Evolutionary conservation across 495 filamentous ascomycete species (phyloP), one percentile per base, ranked within the genome.

Genomic region (Penicillium lividum): DNA sequence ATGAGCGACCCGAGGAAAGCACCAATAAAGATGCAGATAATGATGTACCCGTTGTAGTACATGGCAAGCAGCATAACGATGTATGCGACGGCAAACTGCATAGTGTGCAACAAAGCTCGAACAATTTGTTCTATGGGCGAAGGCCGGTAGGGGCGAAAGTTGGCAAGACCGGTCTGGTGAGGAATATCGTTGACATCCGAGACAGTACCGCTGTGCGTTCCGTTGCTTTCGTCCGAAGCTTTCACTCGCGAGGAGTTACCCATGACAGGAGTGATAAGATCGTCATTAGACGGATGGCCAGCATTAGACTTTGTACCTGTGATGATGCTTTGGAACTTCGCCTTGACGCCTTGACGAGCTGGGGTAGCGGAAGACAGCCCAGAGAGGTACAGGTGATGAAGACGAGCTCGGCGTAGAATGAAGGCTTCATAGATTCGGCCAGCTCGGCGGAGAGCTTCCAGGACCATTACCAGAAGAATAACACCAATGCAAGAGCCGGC

Each of bases 401-500:
- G 44, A 16, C 59, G 62, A 15, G 75, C 72, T 33, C 78, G 72
- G 15, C 69, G 78, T 28, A 86, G 28, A 18, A 89, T 77, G 57
- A 80, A 80, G 16, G 71, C 70, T 59, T 91, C 88, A 65, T 86
- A 91, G 65, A 83, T 82, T 53, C 80, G 77, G 44, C 77, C 70
- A 1, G 77, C 18, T 6, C 86, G 83, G 25, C 88, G 84, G 7
- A 91, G 72, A 52, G 85, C 70, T 61, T 91, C 88, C 40, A 91
- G 82, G 5, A 69, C 53, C 11, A 89, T 70, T 44, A 88, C 86
- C 27, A 91, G 80, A 11, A 77, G 70, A 58, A 89, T 76, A 22
- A 86, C 82, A 27, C 86, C 87, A 64, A 92, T 87, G 69, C 89
- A 91, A 42, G 83, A 82, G 25, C 83, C 87, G 10, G 85, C 86